These are phyloP conservation scores for Fistulina hepatica DNA, from an alignment of 1,284 basidiomycete genomes.

Conservation along the genomic window DNA sequence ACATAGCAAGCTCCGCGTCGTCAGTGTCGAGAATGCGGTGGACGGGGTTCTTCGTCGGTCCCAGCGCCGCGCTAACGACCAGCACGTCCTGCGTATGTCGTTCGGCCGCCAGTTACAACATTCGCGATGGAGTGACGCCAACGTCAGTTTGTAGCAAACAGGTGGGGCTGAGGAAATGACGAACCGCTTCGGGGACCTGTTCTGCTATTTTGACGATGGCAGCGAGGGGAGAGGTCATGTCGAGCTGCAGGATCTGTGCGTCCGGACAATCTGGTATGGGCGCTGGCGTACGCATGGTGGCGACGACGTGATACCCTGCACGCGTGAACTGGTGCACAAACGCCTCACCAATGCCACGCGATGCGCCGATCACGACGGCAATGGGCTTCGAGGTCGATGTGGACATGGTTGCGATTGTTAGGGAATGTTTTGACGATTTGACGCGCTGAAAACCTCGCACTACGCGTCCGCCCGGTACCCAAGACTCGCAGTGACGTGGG, in stretches of 20 bases:
- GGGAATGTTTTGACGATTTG: too few relatives aligned
- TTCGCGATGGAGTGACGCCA: constrained; percentile 9
- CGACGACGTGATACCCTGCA: constrained; percentile 21
- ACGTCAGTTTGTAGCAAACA: too few relatives aligned
- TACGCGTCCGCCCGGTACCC: too few relatives aligned
- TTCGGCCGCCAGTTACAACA: constrained; percentile 7
- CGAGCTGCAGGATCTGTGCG: constrained; percentile 7
- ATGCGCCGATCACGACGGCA: constrained; percentile 23
- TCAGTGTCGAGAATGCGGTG: constrained; percentile 8
- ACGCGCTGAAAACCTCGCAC: too few relatives aligned
- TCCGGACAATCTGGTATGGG: constrained; percentile 5
- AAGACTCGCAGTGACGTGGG: too few relatives aligned
- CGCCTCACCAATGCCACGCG: constrained; percentile 22
- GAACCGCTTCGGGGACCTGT: too few relatives aligned
- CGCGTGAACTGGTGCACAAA: constrained; percentile 19
- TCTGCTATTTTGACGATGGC: too few relatives aligned
- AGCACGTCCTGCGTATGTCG: constrained; percentile 14
- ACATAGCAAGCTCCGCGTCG: constrained; percentile 10
- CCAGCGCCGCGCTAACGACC: constrained; percentile 15
- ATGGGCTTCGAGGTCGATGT: constrained; percentile 5
- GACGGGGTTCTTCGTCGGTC: constrained; percentile 12
- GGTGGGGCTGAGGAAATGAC: too few relatives aligned
- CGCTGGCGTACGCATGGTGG: constrained; percentile 9
- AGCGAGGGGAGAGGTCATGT: too few relatives aligned
- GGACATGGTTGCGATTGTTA: too few relatives aligned